phyloP scores from a whole-genome alignment of 306 rosid species.

The Coriaria nepalensis region DNA sequence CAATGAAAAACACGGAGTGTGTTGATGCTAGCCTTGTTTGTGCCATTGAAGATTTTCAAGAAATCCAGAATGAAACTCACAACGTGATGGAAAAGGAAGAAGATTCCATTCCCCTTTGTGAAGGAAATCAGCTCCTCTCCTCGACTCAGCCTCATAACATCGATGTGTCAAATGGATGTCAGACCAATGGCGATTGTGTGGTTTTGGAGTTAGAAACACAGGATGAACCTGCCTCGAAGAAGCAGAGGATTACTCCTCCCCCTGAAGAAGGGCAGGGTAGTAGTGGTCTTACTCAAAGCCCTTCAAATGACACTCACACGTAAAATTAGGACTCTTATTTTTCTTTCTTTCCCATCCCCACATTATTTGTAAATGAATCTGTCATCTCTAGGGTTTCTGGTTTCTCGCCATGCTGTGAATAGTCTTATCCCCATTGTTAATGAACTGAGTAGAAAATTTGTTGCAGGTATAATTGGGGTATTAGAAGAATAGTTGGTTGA shows the following conservation, averaged over 20 bases:
- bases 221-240: slow-evolving; percentile 47
- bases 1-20: slow-evolving; percentile 16
- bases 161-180: slow-evolving; percentile 14
- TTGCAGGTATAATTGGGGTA: neutral
- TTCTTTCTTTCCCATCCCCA: neutral
- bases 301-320: neutral
- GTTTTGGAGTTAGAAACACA: slow-evolving; percentile 15
- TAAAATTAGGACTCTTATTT: neutral
- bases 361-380: slow-evolving; percentile 7
- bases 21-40: slow-evolving; percentile 16
- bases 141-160: slow-evolving; percentile 17
- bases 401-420: slow-evolving; percentile 15
- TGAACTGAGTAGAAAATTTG: slow-evolving; percentile 6
- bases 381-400: neutral
- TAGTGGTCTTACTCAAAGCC: neutral
- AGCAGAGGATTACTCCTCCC: slow-evolving; percentile 18
- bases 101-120: slow-evolving; percentile 1
- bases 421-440: slow-evolving; percentile 6
- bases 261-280: slow-evolving; percentile 7
- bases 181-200: slow-evolving; percentile 13
- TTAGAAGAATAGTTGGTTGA: no score
- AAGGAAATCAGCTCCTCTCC: slow-evolving; percentile 16
- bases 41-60: slow-evolving; percentile 16
- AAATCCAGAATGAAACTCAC: slow-evolving; percentile 7
- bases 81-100: slow-evolving; percentile 16